Conservation (phyloP, 2,329 filamentous ascomycete genomes). For the Aspergillus awamori region DNA sequence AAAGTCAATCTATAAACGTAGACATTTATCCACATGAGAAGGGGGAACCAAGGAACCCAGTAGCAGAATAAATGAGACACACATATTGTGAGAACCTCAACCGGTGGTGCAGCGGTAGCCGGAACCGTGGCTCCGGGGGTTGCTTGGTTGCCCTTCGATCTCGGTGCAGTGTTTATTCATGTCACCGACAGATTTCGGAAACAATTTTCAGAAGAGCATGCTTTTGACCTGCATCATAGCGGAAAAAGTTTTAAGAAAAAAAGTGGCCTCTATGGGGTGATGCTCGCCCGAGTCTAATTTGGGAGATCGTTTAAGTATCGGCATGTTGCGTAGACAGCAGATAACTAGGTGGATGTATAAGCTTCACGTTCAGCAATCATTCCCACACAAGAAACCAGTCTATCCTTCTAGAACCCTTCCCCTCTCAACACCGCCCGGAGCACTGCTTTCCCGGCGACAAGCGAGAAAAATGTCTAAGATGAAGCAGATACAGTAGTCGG, state of each 20-base stretch:
- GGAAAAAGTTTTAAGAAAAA: neutral
- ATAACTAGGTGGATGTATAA: neutral
- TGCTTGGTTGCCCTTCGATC: neutral
- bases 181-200: neutral
- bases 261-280: neutral
- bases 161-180: neutral
- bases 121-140: neutral
- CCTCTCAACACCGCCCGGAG: neutral
- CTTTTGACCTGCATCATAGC: neutral
- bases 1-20: neutral
- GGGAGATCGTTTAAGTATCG: neutral
- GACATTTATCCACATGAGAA: neutral
- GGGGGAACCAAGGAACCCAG: neutral
- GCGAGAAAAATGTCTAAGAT: neutral
- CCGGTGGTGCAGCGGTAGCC: neutral
- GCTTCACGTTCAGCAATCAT: neutral
- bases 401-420: neutral
- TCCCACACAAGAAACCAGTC: neutral
- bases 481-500: conserved; percentile 1
- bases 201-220: neutral
- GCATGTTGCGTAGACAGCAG: too few species aligned
- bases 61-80: neutral
- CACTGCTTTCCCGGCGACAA: neutral
- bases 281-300: neutral
- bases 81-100: neutral